These are phyloP conservation scores for Macrophomina pseudophaseolina DNA, from an alignment of 2,329 filamentous ascomycete genomes.

Conservation along the genomic window DNA sequence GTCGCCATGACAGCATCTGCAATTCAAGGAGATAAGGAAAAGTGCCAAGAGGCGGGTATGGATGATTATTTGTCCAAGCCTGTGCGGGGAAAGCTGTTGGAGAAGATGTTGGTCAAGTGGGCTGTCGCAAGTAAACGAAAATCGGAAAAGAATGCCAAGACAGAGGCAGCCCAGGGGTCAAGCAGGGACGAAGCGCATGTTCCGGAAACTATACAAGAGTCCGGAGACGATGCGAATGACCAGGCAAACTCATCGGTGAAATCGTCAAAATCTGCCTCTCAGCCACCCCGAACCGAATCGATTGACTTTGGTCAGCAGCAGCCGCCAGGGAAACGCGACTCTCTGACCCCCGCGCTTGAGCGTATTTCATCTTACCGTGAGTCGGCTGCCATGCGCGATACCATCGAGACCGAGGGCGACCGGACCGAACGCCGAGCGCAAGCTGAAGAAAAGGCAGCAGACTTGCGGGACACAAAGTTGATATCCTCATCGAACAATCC, in stretches of 20 bases:
- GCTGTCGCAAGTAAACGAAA: constrained; percentile 53
- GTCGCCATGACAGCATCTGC: constrained; percentile 83
- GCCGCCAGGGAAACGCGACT: neutral
- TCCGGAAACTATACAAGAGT: constrained; percentile 9
- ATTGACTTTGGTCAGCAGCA: constrained; percentile 38
- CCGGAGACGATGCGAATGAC: neutral
- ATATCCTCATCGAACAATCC: constrained; percentile 53
- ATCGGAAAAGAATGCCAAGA: constrained; percentile 8
- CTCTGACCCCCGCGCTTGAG: constrained; percentile 34
- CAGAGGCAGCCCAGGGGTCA: neutral
- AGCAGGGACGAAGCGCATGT: neutral
- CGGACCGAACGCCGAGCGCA: constrained; percentile 52
- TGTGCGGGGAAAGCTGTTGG: constrained; percentile 69
- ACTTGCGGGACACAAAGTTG: constrained; percentile 60
- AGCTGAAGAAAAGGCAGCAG: constrained; percentile 61
- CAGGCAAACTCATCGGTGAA: constrained; percentile 1
- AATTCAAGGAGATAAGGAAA: constrained; percentile 77
- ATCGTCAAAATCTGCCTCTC: constrained; percentile 15
- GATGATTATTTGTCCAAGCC: constrained; percentile 78
- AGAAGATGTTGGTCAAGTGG: constrained; percentile 76
- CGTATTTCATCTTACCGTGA: constrained; percentile 41
- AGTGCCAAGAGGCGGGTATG: constrained; percentile 76
- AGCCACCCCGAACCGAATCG: constrained; percentile 34
- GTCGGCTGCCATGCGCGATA: constrained; percentile 45
- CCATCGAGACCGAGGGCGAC: constrained; percentile 53